Base-by-base conservation (phyloP, 2,329 filamentous ascomycete species). In the Sporothrix brunneoviolacea region DNA sequence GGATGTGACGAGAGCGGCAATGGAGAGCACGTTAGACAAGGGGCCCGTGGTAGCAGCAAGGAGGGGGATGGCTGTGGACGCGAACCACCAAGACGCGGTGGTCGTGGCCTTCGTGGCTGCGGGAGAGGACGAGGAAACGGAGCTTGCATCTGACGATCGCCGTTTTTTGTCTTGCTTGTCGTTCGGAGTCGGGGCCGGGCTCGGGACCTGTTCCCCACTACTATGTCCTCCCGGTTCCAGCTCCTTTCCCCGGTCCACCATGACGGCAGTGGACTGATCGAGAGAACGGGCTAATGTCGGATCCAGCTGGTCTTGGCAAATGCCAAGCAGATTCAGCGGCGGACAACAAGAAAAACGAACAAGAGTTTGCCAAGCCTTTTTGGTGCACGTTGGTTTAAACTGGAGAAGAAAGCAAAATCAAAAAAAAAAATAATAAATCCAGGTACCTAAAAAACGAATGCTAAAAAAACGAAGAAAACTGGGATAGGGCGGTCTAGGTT, bases 31-130 rank as follows among this genome's bases (percentile, higher is more conserved):
- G 60, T 86, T 87, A 4, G 84, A 83, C n/a, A 86, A 66, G 1
- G 84, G 84, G 0, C 81, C 83, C n/a, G 83, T 74, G 1, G 83
- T 81, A 13, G 84, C 84, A 3, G 83, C 82, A 4, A 86, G 67
- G 3, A 87, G 71, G 4, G 79, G 79, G 39, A 81, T 66, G 4
- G 65, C 66, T 4, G 65, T 70, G 2, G 64, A 66, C 32, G 66
- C 68, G 49, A 69, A 64, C 66, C 65, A 70, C 68, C 67, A 70
- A 38, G 43, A 46, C 1, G 43, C 33, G 19, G 41, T 19, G 60
- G 58, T 57, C n/a, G n/a, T n/a, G n/a, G n/a, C n/a, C n/a, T n/a
- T n/a, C n/a, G n/a, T n/a, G n/a, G n/a, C n/a, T n/a, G n/a, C n/a
- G n/a, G n/a, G n/a, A n/a, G n/a, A n/a, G n/a, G n/a, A n/a, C n/a